Percentiles rank a stretch among this genome's conserved stretches.
These are phyloP conservation scores for Mortierella hygrophila DNA, from an alignment of 192 early-diverging fungal species.

Conservation along the genomic window DNA sequence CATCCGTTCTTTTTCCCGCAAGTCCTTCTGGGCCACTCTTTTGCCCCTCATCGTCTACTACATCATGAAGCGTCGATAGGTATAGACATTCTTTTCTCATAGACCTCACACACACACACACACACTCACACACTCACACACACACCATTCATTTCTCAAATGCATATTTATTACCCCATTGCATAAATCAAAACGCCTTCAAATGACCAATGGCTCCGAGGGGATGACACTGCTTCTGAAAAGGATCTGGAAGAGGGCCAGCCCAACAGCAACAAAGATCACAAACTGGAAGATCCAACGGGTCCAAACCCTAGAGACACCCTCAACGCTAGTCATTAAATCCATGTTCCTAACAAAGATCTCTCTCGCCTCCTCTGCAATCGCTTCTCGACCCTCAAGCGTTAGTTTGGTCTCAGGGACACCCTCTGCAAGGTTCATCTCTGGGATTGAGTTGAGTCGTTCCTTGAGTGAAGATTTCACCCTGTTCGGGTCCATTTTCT, in stretches of 20 bases:
- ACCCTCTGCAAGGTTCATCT: constrained; percentile 1
- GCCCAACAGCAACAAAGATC: constrained; percentile 15
- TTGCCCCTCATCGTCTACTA: constrained; percentile 18
- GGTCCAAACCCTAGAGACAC: constrained; percentile 29
- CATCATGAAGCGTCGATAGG: constrained; percentile 18
- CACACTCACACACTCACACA: too few relatives aligned
- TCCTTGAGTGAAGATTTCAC: constrained; percentile 24
- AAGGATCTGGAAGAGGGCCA: constrained; percentile 22
- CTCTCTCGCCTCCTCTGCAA: constrained; percentile 36
- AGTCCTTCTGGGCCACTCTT: constrained; percentile 18
- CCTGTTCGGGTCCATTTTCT: constrained; percentile 35
- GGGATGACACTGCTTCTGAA: background rate
- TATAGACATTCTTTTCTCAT: background rate
- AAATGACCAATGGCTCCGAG: background rate
- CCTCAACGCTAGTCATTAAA: constrained; percentile 23
- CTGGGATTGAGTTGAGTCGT: constrained; percentile 34
- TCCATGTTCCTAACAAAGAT: constrained; percentile 50
- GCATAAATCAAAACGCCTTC: background rate
- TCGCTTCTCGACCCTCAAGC: constrained; percentile 2
- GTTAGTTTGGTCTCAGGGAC: background rate
- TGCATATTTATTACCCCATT: background rate
- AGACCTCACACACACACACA: background rate
- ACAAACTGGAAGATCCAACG: constrained; percentile 26
- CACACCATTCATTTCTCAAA: background rate
- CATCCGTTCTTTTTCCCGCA: background rate